A percentile compares a stretch with the other conserved stretches of the same genome.
These are phyloP conservation scores for Irpex sp. DNA, from an alignment of 1,284 basidiomycete species.

Conservation along the genomic window DNA sequence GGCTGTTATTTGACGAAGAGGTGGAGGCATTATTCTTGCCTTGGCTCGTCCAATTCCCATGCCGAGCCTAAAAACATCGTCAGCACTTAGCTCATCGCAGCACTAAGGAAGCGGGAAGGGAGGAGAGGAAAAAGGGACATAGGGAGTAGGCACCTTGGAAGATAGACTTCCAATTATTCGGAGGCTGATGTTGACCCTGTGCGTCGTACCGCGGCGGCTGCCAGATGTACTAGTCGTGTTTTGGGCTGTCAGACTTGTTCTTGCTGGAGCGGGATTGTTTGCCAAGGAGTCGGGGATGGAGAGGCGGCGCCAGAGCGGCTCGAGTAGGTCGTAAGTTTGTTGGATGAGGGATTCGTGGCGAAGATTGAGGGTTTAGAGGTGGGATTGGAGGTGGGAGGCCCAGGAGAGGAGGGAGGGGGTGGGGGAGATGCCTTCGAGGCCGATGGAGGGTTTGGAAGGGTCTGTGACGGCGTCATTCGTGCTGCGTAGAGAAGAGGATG, in stretches of 20 bases:
- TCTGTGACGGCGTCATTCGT: too few relatives aligned
- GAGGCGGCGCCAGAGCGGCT: too few relatives aligned
- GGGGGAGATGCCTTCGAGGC: too few relatives aligned
- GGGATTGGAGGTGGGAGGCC: too few relatives aligned
- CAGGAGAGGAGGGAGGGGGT: too few relatives aligned
- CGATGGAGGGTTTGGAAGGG: too few relatives aligned
- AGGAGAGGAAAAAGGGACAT: background rate
- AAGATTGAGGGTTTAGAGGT: too few relatives aligned
- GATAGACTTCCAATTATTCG: constrained; percentile 68
- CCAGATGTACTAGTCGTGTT: constrained; percentile 77
- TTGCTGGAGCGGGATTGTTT: constrained; percentile 52
- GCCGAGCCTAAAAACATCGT: constrained; percentile 46
- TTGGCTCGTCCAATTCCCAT: constrained; percentile 68
- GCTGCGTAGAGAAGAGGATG: too few relatives aligned
- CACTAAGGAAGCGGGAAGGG: background rate
- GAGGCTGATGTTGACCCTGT: constrained; percentile 50
- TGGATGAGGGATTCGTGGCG: too few relatives aligned
- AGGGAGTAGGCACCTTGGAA: constrained; percentile 50
- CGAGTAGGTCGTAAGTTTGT: too few relatives aligned
- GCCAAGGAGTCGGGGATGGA: constrained; percentile 5
- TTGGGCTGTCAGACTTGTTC: constrained; percentile 37
- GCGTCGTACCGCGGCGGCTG: constrained; percentile 53
- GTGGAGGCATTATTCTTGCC: constrained; percentile 73
- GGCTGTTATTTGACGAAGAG: constrained; percentile 68
- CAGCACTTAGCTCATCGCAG: background rate